phyloP scores from a whole-genome alignment of 1,284 basidiomycete genomes.

The Ceratobasidium sp. region DNA sequence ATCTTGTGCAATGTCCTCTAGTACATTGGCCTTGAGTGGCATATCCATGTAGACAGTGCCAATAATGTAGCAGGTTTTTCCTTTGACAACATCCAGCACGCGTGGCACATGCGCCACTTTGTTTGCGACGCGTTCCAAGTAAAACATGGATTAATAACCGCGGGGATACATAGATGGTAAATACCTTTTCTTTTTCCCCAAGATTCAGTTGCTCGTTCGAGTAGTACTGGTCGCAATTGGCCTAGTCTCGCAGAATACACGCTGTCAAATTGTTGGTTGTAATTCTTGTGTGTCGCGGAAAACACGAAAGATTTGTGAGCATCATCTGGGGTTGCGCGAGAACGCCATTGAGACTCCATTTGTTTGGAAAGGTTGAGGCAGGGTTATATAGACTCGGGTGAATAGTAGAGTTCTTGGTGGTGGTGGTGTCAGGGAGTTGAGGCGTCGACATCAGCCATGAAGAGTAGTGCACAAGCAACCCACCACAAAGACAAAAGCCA shows the following conservation, averaged over 20 bases:
- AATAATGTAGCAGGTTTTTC: conserved; percentile 87
- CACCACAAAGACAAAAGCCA: background rate
- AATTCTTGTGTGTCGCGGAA: conserved; percentile 5
- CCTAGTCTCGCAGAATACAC: conserved; percentile 34
- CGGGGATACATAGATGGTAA: background rate
- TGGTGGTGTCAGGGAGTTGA: background rate
- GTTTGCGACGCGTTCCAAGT: conserved; percentile 12
- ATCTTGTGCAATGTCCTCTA: conserved; percentile 93
- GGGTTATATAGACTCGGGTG: too few relatives aligned
- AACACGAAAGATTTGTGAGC: conserved; percentile 24
- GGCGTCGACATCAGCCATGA: background rate
- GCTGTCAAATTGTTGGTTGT: conserved; percentile 38
- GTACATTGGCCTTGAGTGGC: conserved; percentile 96
- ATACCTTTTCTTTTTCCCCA: conserved; percentile 39
- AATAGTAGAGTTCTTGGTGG: background rate
- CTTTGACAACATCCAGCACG: conserved; percentile 89
- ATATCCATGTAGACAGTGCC: conserved; percentile 98
- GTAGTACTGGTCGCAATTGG: conserved; percentile 19
- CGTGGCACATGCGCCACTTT: conserved; percentile 69
- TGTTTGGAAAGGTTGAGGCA: background rate
- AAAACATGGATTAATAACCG: background rate
- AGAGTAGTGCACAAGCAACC: background rate
- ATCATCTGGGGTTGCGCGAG: conserved; percentile 26
- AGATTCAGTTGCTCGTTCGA: conserved; percentile 7
- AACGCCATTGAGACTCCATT: conserved; percentile 15